Conservation (phyloP, 208 protist genomes). For the Trypanosoma grayi region DNA sequence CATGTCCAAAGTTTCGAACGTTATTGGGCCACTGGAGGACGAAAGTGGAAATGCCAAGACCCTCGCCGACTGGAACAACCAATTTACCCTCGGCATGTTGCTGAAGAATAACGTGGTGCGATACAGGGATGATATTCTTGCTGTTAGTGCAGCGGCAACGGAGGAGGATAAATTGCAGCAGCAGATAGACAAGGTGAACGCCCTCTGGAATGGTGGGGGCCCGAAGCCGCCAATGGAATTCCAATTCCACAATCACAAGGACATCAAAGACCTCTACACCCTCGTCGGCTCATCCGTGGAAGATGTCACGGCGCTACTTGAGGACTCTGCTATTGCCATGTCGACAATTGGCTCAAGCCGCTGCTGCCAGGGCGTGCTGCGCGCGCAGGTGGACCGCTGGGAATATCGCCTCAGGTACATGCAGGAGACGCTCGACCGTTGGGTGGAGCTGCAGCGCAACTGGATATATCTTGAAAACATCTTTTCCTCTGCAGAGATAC, state of each 20-base stretch:
- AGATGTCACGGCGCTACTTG: constrained; percentile 91
- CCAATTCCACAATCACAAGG: constrained; percentile 93
- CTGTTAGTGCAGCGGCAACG: constrained; percentile 92
- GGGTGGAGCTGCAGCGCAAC: constrained; percentile 94
- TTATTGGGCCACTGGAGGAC: constrained; percentile 68
- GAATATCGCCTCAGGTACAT: constrained; percentile 92
- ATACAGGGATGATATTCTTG: constrained; percentile 87
- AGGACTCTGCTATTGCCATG: constrained; percentile 90
- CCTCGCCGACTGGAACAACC: constrained; percentile 70
- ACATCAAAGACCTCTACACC: constrained; percentile 91
- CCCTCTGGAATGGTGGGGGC: constrained; percentile 89
- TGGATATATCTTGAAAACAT: constrained; percentile 98
- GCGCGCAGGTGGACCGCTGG: constrained; percentile 94
- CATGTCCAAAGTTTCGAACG: constrained; percentile 67
- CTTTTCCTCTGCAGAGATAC: constrained; percentile 95
- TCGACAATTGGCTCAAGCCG: constrained; percentile 92
- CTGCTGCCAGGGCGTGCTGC: constrained; percentile 90
- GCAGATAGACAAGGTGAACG: constrained; percentile 95
- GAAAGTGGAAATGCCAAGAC: constrained; percentile 52
- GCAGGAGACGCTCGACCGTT: constrained; percentile 92
- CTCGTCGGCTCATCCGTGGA: constrained; percentile 90
- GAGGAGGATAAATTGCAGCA: constrained; percentile 97
- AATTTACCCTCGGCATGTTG: constrained; percentile 90
- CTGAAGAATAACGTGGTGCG: constrained; percentile 84
- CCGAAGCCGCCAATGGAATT: constrained; percentile 92